Percentiles rank a stretch among this genome's conserved stretches.
phyloP scores from a whole-genome alignment of 345 rosid genomes.

The Eucalyptus tenuipes region DNA sequence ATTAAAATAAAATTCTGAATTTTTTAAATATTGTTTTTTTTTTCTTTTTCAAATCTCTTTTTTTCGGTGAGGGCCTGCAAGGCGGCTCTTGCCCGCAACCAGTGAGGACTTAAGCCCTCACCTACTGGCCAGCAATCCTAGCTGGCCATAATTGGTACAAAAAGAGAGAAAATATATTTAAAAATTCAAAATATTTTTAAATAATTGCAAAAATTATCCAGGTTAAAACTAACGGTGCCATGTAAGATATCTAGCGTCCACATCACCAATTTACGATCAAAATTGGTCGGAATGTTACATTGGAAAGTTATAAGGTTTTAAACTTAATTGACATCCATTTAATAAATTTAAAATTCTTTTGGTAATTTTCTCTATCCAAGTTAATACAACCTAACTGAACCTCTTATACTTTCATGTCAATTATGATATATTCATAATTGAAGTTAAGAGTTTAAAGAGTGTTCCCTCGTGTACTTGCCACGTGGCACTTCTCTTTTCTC shows the following conservation, averaged over 20 bases:
- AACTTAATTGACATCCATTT: neutral
- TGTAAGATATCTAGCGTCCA: neutral
- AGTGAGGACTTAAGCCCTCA: neutral
- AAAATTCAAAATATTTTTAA: too few relatives aligned
- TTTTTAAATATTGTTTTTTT: too few relatives aligned
- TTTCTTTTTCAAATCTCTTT: neutral
- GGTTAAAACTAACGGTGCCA: too few relatives aligned
- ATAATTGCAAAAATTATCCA: too few relatives aligned
- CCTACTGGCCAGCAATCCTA: neutral
- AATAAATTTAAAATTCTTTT: neutral
- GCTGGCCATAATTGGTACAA: neutral
- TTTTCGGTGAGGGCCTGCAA: too few relatives aligned
- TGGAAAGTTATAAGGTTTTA: neutral
- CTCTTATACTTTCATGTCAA: neutral
- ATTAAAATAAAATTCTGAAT: neutral
- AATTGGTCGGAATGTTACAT: too few relatives aligned
- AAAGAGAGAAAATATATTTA: rapidly evolving
- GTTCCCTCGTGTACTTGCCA: neutral
- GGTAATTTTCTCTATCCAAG: neutral
- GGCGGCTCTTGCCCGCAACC: neutral
- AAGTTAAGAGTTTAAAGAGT: neutral
- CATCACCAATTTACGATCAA: rapidly evolving
- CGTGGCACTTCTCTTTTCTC: neutral
- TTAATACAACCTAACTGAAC: neutral
- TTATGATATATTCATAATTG: neutral